Conservation (phyloP, 1,284 basidiomycete species). For the Puccinia hordei region DNA sequence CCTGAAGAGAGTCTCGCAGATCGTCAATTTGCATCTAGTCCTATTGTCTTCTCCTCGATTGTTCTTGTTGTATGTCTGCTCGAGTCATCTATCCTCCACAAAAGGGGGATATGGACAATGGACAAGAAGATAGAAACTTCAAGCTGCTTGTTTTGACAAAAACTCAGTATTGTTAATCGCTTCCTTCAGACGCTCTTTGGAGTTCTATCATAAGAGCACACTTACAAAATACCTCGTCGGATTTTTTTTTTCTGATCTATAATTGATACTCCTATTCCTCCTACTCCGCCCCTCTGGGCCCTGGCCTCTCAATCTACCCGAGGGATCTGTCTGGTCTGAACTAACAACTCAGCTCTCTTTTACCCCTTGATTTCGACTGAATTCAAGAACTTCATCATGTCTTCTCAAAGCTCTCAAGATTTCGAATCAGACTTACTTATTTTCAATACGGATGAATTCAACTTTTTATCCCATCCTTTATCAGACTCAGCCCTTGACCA, state of each 20-base stretch:
- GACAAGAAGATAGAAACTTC: neutral
- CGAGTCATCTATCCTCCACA: constrained; percentile 6
- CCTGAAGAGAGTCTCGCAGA: constrained; percentile 15
- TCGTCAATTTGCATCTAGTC: constrained; percentile 3
- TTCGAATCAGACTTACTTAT: constrained; percentile 21
- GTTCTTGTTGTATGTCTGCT: constrained; percentile 1
- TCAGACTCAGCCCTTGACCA: constrained; percentile 24
- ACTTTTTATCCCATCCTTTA: neutral
- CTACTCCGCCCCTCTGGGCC: constrained; percentile 13
- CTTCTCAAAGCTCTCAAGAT: constrained; percentile 11
- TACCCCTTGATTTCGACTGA: constrained; percentile 13
- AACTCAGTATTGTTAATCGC: neutral
- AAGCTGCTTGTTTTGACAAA: constrained; percentile 16
- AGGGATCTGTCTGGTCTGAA: neutral
- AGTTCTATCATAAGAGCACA: constrained; percentile 32
- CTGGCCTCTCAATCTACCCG: constrained; percentile 19
- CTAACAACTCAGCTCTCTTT: neutral
- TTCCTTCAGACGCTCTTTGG: constrained; percentile 12
- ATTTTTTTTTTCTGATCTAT: neutral
- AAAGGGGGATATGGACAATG: neutral
- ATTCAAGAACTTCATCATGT: constrained; percentile 11
- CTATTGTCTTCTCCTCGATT: constrained; percentile 17
- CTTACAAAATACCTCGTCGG: neutral
- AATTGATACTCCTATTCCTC: constrained; percentile 15
- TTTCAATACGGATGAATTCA: constrained; percentile 34